Evolutionary conservation across 768 basidiomycete genomes (phyloP), one percentile per base, ranked within the genome.

Genomic region (Lenzites betulinus): DNA sequence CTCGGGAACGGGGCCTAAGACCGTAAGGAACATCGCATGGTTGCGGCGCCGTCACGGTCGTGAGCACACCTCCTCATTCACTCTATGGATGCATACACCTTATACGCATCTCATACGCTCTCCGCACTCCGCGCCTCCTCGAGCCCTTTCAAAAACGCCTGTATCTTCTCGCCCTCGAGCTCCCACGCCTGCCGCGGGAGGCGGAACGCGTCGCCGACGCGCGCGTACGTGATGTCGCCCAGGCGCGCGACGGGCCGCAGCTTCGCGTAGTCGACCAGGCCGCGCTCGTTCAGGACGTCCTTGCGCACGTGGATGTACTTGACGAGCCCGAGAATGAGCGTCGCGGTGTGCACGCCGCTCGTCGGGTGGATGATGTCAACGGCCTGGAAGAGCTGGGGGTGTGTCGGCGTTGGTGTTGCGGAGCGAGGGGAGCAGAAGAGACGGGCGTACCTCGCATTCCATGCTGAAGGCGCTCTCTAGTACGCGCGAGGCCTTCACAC

Each of bases 391-490:
- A 79, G 72, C 75, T 74, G 51, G n/a, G 20, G 16, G 23, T 16
- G 4, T 33, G 20, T 15, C 15, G 18, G 54, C 13, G 26, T 33
- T 3, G 15, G 23, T 8, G 28, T 4, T 23, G 35, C 13, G 15
- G 26, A n/a, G 18, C 41, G 22, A 12, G 38, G 13, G 36, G 35
- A 25, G 18, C 18, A 35, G 51, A 25, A 26, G 13, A 54, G 30
- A 33, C 4, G n/a, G n/a, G n/a, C n/a, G 15, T 48, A 76, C 75
- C 54, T 78, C 77, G 65, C 79, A 80, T 63, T 80, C 79, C 77
- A 80, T 77, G 64, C 76, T 77, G 67, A 81, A 79, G 3, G 79
- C 79, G 62, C 79, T 80, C 46, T 80, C 79, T 57, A 73, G 73
- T 48, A 80, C 79, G 8, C 79, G 69, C 4, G 79, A 58, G 0